Percentiles rank a stretch among this genome's conserved stretches.
Conservation (phyloP, 1,139 yeast genomes). For the Yamadazyma sp. region DNA sequence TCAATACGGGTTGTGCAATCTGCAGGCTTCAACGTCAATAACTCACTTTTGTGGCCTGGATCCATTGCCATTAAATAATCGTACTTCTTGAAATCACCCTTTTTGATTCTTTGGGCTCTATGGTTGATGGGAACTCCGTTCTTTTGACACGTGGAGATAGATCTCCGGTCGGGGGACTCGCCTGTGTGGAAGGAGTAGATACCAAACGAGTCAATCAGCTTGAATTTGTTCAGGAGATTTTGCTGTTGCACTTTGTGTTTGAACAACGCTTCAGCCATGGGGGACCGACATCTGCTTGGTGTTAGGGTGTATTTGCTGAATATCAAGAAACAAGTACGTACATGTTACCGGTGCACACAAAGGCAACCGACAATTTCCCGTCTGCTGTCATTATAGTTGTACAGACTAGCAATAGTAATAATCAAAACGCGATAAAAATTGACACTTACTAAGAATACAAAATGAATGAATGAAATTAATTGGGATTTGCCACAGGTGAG, state of each 20-base stretch:
- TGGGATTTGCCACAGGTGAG: too few species aligned
- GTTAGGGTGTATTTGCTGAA: conserved; percentile 4
- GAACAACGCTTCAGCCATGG: conserved; percentile 97
- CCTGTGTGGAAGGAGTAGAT: conserved; percentile 86
- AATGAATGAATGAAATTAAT: conserved; percentile 1
- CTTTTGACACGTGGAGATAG: conserved; percentile 63
- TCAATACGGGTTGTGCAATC: conserved; percentile 49
- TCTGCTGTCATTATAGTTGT: neutral
- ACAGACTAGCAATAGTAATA: too few species aligned
- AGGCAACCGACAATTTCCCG: conserved; percentile 61
- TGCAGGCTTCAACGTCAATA: conserved; percentile 60
- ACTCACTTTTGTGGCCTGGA: conserved; percentile 58
- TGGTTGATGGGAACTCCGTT: conserved; percentile 79
- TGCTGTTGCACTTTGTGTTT: conserved; percentile 56
- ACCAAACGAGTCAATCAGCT: conserved; percentile 79
- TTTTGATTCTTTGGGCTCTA: conserved; percentile 65
- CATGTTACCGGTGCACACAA: conserved; percentile 92
- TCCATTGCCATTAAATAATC: conserved; percentile 92
- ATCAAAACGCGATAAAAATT: neutral
- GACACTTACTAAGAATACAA: neutral
- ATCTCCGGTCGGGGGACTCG: conserved; percentile 75
- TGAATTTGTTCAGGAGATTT: conserved; percentile 43
- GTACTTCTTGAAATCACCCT: conserved; percentile 61
- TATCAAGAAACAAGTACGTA: conserved; percentile 30
- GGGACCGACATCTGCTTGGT: conserved; percentile 74